These are phyloP conservation scores for Fusarium musae DNA, from an alignment of 2,329 filamentous ascomycete genomes.

Conservation along the genomic window DNA sequence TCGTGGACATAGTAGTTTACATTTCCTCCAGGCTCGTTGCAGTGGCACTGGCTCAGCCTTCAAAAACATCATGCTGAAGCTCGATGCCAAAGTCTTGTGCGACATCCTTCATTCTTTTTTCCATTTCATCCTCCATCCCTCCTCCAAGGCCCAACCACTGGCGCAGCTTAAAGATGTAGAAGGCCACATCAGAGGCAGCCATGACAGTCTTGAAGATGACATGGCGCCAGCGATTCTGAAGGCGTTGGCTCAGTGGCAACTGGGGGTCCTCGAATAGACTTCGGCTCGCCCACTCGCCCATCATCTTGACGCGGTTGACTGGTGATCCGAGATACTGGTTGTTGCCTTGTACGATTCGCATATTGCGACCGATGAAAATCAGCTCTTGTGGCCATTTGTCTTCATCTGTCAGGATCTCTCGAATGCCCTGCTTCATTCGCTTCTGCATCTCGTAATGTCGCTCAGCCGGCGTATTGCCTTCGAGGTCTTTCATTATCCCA, in stretches of 20 bases:
- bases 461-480: slow-evolving; percentile 69
- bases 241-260: slow-evolving; percentile 69
- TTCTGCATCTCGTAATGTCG: slow-evolving; percentile 91
- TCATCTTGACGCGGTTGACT: slow-evolving; percentile 94
- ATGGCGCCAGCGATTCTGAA: slow-evolving; percentile 79
- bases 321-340: slow-evolving; percentile 91
- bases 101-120: slow-evolving; percentile 85
- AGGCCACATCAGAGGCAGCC: slow-evolving; percentile 80
- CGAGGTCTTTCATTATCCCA: slow-evolving; percentile 74
- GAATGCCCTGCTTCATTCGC: slow-evolving; percentile 76
- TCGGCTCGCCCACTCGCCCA: slow-evolving; percentile 87
- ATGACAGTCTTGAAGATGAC: slow-evolving; percentile 84
- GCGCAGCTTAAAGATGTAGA: slow-evolving; percentile 81
- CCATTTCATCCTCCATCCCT: slow-evolving; percentile 95
- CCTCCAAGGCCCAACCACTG: slow-evolving; percentile 81
- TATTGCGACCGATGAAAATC: slow-evolving; percentile 90
- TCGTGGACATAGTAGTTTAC: slow-evolving; percentile 7
- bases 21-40: neutral
- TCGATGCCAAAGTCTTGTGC: slow-evolving; percentile 93
- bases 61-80: slow-evolving; percentile 87
- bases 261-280: slow-evolving; percentile 81
- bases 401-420: slow-evolving; percentile 82
- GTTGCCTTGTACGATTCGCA: slow-evolving; percentile 93
- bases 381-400: slow-evolving; percentile 90
- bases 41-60: slow-evolving; percentile 65